Evolutionary conservation across 768 basidiomycete genomes (phyloP).

Genomic region (Tylopilus intermedius): DNA sequence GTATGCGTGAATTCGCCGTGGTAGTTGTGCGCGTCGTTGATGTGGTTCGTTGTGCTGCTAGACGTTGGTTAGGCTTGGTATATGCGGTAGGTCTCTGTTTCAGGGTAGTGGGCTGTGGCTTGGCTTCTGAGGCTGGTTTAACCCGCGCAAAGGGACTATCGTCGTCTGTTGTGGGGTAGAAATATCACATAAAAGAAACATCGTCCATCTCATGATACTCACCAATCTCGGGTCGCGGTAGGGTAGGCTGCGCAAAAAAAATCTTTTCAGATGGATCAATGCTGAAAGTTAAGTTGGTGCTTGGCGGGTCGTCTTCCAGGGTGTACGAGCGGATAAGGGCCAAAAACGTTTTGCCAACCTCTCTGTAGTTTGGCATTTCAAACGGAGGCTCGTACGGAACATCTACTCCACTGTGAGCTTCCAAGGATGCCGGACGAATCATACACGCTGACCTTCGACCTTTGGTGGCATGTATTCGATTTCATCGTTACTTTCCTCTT

Average conservation of each 20-base stretch:
- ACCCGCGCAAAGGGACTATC: slow-evolving; percentile 25
- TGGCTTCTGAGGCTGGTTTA: slow-evolving; percentile 6
- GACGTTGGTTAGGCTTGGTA: slow-evolving; percentile 6
- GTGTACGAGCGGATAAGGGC: slow-evolving; percentile 32
- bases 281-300: slow-evolving; percentile 18
- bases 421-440: background rate
- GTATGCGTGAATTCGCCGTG: slow-evolving; percentile 6
- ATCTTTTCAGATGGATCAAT: slow-evolving; percentile 14
- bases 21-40: background rate
- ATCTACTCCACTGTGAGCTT: slow-evolving; percentile 26
- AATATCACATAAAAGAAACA: background rate
- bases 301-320: slow-evolving; percentile 30
- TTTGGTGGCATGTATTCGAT: slow-evolving; percentile 55
- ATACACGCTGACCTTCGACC: slow-evolving; percentile 37
- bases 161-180: slow-evolving; percentile 18
- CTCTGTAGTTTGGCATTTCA: slow-evolving; percentile 46
- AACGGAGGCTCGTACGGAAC: slow-evolving; percentile 42
- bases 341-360: slow-evolving; percentile 36
- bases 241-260: slow-evolving; percentile 18
- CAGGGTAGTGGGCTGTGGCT: slow-evolving; percentile 6
- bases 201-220: background rate
- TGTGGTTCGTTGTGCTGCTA: slow-evolving; percentile 4
- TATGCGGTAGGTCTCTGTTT: background rate
- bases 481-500: slow-evolving; percentile 39
- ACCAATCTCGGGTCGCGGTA: slow-evolving; percentile 25